Conservation (phyloP, 1,284 basidiomycete genomes). For the Ceratobasidium sp. region DNA sequence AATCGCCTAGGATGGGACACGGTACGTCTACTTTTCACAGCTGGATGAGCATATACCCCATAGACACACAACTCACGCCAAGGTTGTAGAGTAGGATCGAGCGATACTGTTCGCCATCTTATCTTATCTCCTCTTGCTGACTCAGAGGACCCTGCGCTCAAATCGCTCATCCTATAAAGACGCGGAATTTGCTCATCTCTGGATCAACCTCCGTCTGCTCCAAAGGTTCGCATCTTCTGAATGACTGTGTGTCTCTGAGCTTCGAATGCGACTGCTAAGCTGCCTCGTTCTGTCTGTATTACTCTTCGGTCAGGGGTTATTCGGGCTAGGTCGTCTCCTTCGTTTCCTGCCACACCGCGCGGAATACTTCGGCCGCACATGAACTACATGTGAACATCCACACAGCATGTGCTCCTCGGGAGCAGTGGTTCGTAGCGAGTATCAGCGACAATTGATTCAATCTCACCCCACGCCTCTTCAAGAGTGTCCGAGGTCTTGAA, state of each 20-base stretch:
- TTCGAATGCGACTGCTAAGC: not conserved
- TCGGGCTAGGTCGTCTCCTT: not conserved
- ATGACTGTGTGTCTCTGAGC: not conserved
- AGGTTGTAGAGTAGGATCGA: not conserved
- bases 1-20: too few relatives aligned
- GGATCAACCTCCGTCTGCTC: not conserved
- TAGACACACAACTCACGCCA: not conserved
- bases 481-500: constrained; percentile 37
- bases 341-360: not conserved
- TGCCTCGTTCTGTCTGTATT: not conserved
- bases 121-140: not conserved
- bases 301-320: not conserved
- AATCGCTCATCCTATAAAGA: constrained; percentile 41
- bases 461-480: constrained; percentile 27
- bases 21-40: not conserved
- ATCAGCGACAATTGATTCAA: constrained; percentile 26
- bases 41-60: not conserved
- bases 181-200: constrained; percentile 34
- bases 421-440: constrained; percentile 17
- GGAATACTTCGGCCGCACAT: constrained; percentile 29
- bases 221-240: not conserved
- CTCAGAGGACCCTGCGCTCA: constrained; percentile 34
- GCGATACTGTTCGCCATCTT: not conserved
- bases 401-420: constrained; percentile 25
- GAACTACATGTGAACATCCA: constrained; percentile 36